phyloP scores from a whole-genome alignment of 306 rosid genomes.

The Lathyrus aphaca region DNA sequence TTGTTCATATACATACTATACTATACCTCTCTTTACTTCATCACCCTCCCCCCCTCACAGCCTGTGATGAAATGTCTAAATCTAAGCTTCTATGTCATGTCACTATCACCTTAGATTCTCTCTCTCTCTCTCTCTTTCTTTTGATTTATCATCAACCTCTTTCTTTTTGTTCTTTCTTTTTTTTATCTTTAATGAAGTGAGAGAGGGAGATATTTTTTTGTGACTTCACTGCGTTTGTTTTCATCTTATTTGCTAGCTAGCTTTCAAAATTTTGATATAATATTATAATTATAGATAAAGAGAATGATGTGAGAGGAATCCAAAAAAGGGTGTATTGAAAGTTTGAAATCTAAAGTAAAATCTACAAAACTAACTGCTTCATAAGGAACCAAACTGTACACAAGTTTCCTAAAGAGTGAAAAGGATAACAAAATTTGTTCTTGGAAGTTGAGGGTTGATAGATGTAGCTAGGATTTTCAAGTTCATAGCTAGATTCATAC shows the following conservation, averaged over 20 bases:
- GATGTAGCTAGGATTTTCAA: constrained; percentile 32
- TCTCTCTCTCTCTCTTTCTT: constrained; percentile 29
- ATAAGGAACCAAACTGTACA: constrained; percentile 17
- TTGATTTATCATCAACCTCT: background rate
- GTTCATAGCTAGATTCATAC: constrained; percentile 12
- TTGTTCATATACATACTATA: background rate
- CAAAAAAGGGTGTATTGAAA: constrained; percentile 17
- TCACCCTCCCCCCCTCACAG: constrained; percentile 8
- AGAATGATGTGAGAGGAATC: constrained; percentile 29
- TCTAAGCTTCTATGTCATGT: constrained; percentile 66
- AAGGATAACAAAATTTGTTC: constrained; percentile 32
- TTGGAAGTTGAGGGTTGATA: constrained; percentile 22
- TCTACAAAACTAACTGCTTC: constrained; percentile 24
- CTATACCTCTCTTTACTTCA: background rate
- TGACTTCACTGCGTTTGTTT: background rate
- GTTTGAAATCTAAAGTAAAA: constrained; percentile 27
- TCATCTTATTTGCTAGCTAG: background rate
- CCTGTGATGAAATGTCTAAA: constrained; percentile 61
- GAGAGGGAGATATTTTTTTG: background rate
- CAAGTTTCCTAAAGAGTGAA: constrained; percentile 39
- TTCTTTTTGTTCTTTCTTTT: constrained; percentile 11
- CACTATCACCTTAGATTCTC: constrained; percentile 64
- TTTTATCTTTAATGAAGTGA: constrained; percentile 10
- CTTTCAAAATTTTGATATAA: background rate
- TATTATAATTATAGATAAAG: too few relatives aligned